Evolutionary conservation across 768 basidiomycete species (phyloP).

Genomic region (Jaapia argillacea): DNA sequence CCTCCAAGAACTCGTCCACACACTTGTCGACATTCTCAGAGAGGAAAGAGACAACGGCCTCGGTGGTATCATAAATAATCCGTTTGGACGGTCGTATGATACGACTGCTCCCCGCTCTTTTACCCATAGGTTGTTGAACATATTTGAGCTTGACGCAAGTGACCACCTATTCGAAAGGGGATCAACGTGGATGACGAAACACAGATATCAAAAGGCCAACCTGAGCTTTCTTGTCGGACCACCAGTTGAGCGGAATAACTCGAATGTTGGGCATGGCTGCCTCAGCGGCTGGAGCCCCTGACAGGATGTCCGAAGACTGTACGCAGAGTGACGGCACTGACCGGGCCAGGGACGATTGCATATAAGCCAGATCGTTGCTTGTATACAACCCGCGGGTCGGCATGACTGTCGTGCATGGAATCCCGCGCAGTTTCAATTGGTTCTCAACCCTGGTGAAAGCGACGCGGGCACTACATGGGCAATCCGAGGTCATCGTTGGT

Average conservation of each 20-base stretch:
- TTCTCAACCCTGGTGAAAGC: slow-evolving; percentile 84
- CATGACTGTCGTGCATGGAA: slow-evolving; percentile 69
- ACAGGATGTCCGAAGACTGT: slow-evolving; percentile 69
- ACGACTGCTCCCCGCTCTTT: slow-evolving; percentile 40
- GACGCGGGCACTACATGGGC: slow-evolving; percentile 65
- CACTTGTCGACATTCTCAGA: slow-evolving; percentile 83
- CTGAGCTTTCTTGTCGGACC: slow-evolving; percentile 72
- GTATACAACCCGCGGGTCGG: slow-evolving; percentile 34
- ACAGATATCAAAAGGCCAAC: slow-evolving; percentile 8
- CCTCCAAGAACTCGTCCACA: slow-evolving; percentile 84
- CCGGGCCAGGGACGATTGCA: slow-evolving; percentile 65
- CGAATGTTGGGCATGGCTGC: slow-evolving; percentile 90
- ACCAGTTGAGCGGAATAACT: slow-evolving; percentile 86
- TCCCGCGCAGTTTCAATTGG: slow-evolving; percentile 75
- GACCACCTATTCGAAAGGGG: slow-evolving; percentile 43
- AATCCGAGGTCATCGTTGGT: neutral
- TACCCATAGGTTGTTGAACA: slow-evolving; percentile 78
- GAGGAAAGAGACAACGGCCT: slow-evolving; percentile 83
- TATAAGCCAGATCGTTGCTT: slow-evolving; percentile 37
- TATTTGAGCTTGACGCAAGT: slow-evolving; percentile 89
- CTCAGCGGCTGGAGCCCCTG: slow-evolving; percentile 78
- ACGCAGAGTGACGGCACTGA: slow-evolving; percentile 82
- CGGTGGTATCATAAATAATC: slow-evolving; percentile 83
- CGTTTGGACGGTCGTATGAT: slow-evolving; percentile 79
- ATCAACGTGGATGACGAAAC: neutral